Evolutionary conservation across 2,329 filamentous ascomycete species (phyloP).

Genomic region (Cordyceps javanica): DNA sequence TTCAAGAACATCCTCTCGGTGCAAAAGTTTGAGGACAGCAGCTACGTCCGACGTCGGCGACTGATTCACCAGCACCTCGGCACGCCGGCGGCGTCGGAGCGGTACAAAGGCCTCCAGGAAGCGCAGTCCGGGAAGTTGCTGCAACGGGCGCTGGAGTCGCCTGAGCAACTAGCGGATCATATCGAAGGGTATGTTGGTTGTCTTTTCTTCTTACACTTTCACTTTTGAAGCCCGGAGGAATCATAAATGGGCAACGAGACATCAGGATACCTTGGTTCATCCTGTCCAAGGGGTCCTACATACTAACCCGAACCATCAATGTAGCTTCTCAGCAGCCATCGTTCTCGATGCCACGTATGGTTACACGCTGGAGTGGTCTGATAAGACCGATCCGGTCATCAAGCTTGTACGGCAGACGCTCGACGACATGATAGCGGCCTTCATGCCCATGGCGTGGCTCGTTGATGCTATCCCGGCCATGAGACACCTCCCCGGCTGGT

Average conservation of each 20-base stretch:
- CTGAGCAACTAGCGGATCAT: slow-evolving; percentile 11
- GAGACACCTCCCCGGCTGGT: not conserved
- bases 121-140: slow-evolving; percentile 12
- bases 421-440: not conserved
- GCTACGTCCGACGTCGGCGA: slow-evolving; percentile 22
- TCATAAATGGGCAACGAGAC: too few relatives aligned
- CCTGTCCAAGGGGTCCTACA: not conserved
- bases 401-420: slow-evolving; percentile 13
- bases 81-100: slow-evolving; percentile 18
- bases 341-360: slow-evolving; percentile 15
- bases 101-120: slow-evolving; percentile 15
- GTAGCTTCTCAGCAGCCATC: slow-evolving; percentile 15
- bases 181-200: slow-evolving; percentile 15
- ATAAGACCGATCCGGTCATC: slow-evolving; percentile 15
- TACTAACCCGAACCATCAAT: not conserved
- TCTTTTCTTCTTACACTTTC: too few relatives aligned
- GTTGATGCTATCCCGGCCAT: not conserved
- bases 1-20: slow-evolving; percentile 19
- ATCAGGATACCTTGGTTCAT: not conserved
- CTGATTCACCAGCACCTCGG: slow-evolving; percentile 23
- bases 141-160: slow-evolving; percentile 10
- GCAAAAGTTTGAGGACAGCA: slow-evolving; percentile 17
- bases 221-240: too few relatives aligned
- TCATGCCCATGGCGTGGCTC: not conserved
- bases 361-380: slow-evolving; percentile 17